Percentiles rank a stretch among this genome's conserved stretches.
Conservation (phyloP, 768 basidiomycete genomes). For the Chalciporus chontae region DNA sequence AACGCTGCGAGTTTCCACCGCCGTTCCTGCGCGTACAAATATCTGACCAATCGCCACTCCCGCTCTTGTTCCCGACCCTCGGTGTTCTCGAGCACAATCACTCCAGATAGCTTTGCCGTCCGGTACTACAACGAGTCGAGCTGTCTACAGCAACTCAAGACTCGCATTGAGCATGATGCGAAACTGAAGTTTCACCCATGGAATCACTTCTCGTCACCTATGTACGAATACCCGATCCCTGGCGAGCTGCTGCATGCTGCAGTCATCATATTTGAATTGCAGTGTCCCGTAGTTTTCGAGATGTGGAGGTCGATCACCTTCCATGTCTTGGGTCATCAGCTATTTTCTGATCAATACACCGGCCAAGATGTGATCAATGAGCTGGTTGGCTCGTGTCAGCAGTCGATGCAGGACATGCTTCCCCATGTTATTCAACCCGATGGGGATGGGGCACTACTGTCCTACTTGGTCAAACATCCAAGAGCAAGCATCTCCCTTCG, state of each 20-base stretch:
- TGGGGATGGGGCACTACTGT: neutral
- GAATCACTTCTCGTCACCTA: conserved; percentile 14
- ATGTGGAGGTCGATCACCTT: conserved; percentile 39
- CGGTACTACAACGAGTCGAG: conserved; percentile 31
- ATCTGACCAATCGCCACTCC: conserved; percentile 31
- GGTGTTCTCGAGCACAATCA: conserved; percentile 27
- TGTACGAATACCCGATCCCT: conserved; percentile 44
- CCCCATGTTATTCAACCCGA: conserved; percentile 1
- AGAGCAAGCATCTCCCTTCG: conserved; percentile 6
- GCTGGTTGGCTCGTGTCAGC: too few relatives aligned
- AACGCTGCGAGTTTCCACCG: conserved; percentile 27
- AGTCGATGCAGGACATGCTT: neutral
- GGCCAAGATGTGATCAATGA: neutral
- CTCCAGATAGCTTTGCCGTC: conserved; percentile 27
- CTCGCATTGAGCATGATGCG: conserved; percentile 27
- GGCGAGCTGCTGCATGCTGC: conserved; percentile 12
- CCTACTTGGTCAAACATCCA: neutral
- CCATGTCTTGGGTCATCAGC: conserved; percentile 29
- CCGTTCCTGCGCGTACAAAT: conserved; percentile 21
- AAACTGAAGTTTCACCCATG: conserved; percentile 9
- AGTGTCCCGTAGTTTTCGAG: conserved; percentile 31
- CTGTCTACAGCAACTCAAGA: conserved; percentile 23
- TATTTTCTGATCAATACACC: conserved; percentile 7
- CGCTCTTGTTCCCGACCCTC: conserved; percentile 20
- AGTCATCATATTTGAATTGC: conserved; percentile 37